Base-by-base conservation (phyloP, 2,329 filamentous ascomycete species). In the Colletotrichum navitas region DNA sequence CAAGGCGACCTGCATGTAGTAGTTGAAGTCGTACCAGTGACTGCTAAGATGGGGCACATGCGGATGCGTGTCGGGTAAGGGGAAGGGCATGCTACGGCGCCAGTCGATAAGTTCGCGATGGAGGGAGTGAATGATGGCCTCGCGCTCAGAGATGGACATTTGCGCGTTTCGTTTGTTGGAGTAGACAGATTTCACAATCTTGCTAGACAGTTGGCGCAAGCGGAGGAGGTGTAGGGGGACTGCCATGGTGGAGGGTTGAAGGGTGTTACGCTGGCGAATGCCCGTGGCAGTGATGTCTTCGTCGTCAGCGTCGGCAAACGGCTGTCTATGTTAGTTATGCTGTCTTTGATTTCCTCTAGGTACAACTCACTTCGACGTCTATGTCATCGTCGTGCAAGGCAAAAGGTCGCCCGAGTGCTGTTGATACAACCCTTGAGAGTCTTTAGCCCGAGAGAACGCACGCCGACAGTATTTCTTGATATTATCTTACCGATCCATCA, bases 21-120 rank as follows among this genome's bases (percentile, higher is more conserved):
- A 85, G 74, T 86, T 86, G 55, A 85, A 80, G 64, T 85, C 84
- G 73, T 83, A 85, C 84, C 84, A 86, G 66, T 76, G 80, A 10
- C 79, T 83, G 51, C 76, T 81, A 3, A 85, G 76, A 66, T 85
- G 84, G 1, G 84, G 84, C 1, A 86, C 83, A 11, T 77, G 77
- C 6, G 76, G 77, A 73, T 80, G 76, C 29, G 79, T 69, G 34
- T 83, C 80, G 0, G 82, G 82, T 0, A 85, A 74, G 1, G 83
- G 83, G 61, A 84, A 85, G 0, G 83, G 83, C 82, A 84, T 84
- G 66, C 74, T 79, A 26, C 80, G 82, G 1, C 84, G 81, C 84
- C 84, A 85, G 6, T 81, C 78, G 8, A 85, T 75, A 8, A 86
- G 80, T 36, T 83, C 80, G 56, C 80, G 76, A 73, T 85, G 82